A percentile compares a stretch with the other conserved stretches of the same genome.
These are phyloP conservation scores for Cercophora sp. DNA, from an alignment of 495 filamentous ascomycete species.

Conservation along the genomic window DNA sequence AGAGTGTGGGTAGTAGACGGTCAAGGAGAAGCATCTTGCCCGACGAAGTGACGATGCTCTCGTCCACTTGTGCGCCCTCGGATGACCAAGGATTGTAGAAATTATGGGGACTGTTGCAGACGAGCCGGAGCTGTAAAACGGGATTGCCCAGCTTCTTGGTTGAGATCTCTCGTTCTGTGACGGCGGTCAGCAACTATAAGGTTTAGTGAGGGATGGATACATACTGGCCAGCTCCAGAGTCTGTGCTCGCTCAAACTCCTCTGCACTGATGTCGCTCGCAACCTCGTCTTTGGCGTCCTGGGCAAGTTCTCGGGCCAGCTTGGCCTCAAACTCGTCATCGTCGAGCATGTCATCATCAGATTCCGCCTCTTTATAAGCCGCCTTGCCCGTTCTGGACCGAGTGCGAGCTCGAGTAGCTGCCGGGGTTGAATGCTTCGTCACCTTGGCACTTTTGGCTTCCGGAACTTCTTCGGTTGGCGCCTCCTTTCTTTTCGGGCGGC, in stretches of 20 bases:
- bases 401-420: conserved; percentile 44
- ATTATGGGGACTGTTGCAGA: conserved; percentile 91
- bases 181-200: no score
- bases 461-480: conserved; percentile 30
- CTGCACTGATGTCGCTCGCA: conserved; percentile 40
- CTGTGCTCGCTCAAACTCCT: conserved; percentile 63
- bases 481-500: conserved; percentile 42
- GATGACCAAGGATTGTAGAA: conserved; percentile 88
- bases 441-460: conserved; percentile 63
- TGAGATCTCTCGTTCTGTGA: conserved; percentile 69
- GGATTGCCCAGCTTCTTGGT: conserved; percentile 94
- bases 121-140: conserved; percentile 85
- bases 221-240: conserved; percentile 76
- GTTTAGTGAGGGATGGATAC: no score
- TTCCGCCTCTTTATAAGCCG: conserved; percentile 49
- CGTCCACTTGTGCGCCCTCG: conserved; percentile 58
- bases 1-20: conserved; percentile 71
- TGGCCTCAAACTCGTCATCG: conserved; percentile 69
- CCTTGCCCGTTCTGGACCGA: conserved; percentile 32
- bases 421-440: conserved; percentile 68
- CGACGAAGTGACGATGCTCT: conserved; percentile 75
- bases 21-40: conserved; percentile 96
- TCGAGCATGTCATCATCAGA: conserved; percentile 68
- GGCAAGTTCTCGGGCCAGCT: conserved; percentile 56
- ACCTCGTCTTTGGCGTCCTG: conserved; percentile 53